These are phyloP conservation scores for Annulohypoxylon moriforme DNA, from an alignment of 495 filamentous ascomycete species.

Conservation along the genomic window DNA sequence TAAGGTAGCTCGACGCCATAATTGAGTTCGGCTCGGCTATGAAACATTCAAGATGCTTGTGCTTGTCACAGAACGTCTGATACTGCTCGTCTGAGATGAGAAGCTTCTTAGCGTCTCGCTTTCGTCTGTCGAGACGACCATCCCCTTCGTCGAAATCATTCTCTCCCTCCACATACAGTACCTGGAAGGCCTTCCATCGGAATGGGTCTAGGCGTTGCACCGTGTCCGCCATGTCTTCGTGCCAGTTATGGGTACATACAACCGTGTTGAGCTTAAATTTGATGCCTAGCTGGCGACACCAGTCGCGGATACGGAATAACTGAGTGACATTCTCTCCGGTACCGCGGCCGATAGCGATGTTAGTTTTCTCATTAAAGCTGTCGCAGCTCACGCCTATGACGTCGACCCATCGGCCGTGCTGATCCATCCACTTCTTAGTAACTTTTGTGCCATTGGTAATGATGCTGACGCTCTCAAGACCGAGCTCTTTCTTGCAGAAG, in stretches of 20 bases:
- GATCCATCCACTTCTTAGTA: constrained; percentile 54
- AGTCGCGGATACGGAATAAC: constrained; percentile 55
- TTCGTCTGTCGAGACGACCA: constrained; percentile 16
- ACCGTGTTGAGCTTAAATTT: constrained; percentile 72
- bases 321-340: constrained; percentile 58
- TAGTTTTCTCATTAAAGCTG: constrained; percentile 66
- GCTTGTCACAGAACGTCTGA: constrained; percentile 59
- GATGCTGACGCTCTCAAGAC: constrained; percentile 64
- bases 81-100: constrained; percentile 63
- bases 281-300: constrained; percentile 61
- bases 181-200: constrained; percentile 70
- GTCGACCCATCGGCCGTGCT: constrained; percentile 60
- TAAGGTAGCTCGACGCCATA: constrained; percentile 65
- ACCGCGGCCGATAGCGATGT: constrained; percentile 64
- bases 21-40: constrained; percentile 63
- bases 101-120: constrained; percentile 60
- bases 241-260: constrained; percentile 60
- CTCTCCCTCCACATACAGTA: constrained; percentile 65
- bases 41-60: constrained; percentile 55
- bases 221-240: constrained; percentile 65
- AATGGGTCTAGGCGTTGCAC: constrained; percentile 60
- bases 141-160: constrained; percentile 60
- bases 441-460: constrained; percentile 66
- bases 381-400: constrained; percentile 68
- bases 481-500: constrained; percentile 64